Percentiles rank a stretch among this genome's conserved stretches.
These are phyloP conservation scores for Lentithecium fluviatile DNA, from an alignment of 495 filamentous ascomycete species.

Conservation along the genomic window DNA sequence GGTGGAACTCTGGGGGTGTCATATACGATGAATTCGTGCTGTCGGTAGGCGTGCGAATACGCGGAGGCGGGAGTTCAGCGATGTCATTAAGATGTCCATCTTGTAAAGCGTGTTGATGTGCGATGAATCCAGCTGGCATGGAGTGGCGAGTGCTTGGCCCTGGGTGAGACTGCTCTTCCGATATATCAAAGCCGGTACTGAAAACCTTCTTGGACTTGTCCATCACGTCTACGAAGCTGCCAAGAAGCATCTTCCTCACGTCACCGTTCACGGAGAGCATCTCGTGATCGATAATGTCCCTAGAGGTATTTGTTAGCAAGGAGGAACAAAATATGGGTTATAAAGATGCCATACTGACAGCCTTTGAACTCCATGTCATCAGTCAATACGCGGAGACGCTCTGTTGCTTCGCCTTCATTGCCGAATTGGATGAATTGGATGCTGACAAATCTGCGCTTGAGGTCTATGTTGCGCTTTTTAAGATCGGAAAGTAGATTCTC, in stretches of 20 bases:
- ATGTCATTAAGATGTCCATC: neutral
- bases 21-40: neutral
- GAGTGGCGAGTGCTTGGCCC: neutral
- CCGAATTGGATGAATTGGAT: constrained; percentile 44
- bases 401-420: constrained; percentile 30
- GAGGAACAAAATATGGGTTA: too few relatives aligned
- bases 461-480: constrained; percentile 3
- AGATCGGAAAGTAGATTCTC: constrained; percentile 6
- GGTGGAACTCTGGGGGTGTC: neutral
- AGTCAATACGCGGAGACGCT: constrained; percentile 38
- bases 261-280: neutral
- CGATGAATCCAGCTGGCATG: neutral
- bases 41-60: neutral
- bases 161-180: neutral
- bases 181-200: neutral
- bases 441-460: constrained; percentile 34
- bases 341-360: too few relatives aligned
- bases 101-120: neutral
- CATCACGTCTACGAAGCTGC: neutral
- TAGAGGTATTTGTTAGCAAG: too few relatives aligned
- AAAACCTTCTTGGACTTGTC: neutral
- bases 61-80: neutral
- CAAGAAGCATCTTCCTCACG: neutral
- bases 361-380: constrained; percentile 27
- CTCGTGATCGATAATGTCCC: neutral